Percentiles rank a stretch among this genome's conserved stretches.
Conservation (phyloP, 1,284 basidiomycete genomes). For the Sanghuangporus sanghuang region DNA sequence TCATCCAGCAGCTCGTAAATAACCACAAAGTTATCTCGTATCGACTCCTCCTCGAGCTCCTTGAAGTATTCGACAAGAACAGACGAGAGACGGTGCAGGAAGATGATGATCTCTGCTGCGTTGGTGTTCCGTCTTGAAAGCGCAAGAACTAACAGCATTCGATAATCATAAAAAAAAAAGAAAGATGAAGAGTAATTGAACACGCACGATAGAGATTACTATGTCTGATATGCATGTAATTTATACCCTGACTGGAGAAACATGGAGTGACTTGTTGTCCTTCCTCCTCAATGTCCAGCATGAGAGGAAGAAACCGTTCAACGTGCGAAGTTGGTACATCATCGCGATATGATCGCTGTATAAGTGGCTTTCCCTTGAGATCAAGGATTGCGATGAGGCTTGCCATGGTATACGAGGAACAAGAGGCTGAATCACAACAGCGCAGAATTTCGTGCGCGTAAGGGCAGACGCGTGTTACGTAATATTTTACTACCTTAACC, state of each 20-base stretch:
- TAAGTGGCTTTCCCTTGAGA: conserved; percentile 97
- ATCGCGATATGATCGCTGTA: conserved; percentile 96
- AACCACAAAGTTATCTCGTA: conserved; percentile 97
- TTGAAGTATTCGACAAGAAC: conserved; percentile 99
- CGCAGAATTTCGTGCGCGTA: no score
- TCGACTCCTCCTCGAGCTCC: conserved; percentile 98
- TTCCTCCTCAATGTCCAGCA: conserved; percentile 98
- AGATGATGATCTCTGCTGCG: conserved; percentile 94
- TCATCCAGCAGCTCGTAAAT: conserved; percentile 98
- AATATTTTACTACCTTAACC: not conserved
- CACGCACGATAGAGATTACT: conserved; percentile 93
- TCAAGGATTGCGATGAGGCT: conserved; percentile 91
- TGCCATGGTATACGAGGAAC: conserved; percentile 37
- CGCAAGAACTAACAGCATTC: conserved; percentile 69
- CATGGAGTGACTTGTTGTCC: conserved; percentile 93
- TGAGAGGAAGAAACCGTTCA: conserved; percentile 90
- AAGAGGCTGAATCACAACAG: not conserved
- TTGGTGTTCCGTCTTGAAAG: conserved; percentile 96
- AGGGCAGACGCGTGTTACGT: not conserved
- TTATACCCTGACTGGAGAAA: conserved; percentile 90
- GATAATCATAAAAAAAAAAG: conserved; percentile 6
- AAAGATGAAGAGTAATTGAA: not conserved
- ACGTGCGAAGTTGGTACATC: conserved; percentile 88
- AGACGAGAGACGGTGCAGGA: conserved; percentile 87
- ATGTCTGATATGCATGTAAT: conserved; percentile 98